Percentiles rank a stretch among this genome's conserved stretches.
These are phyloP conservation scores for Quillaja saponaria DNA, from an alignment of 306 rosid genomes.

Conservation along the genomic window DNA sequence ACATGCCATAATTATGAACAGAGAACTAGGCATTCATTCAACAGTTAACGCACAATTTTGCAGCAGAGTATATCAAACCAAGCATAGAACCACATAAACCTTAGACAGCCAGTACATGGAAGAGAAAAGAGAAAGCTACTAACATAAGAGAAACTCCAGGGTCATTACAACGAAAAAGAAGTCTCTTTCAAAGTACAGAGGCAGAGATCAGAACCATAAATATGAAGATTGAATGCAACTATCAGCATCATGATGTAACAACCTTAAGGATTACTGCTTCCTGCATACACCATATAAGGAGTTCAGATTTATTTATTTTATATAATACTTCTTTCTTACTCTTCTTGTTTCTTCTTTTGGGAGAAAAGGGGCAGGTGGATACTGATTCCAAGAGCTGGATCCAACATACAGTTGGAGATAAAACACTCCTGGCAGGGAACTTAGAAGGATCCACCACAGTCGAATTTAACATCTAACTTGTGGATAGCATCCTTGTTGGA, in stretches of 20 bases:
- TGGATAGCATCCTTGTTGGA: conserved; percentile 43
- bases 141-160: conserved; percentile 1
- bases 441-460: conserved; percentile 42
- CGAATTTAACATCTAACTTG: conserved; percentile 47
- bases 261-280: conserved; percentile 8
- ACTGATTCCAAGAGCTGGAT: conserved; percentile 20
- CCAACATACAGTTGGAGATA: conserved; percentile 17
- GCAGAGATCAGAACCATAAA: conserved; percentile 26
- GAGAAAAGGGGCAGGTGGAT: conserved; percentile 7
- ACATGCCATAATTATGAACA: too few relatives aligned
- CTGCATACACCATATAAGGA: conserved; percentile 29
- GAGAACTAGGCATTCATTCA: not conserved
- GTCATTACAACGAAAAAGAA: conserved; percentile 21
- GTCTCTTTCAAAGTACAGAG: conserved; percentile 35
- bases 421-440: conserved; percentile 26
- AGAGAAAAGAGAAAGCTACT: conserved; percentile 21
- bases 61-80: not conserved
- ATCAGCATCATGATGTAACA: too few relatives aligned
- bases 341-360: conserved; percentile 1
- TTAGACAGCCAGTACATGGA: conserved; percentile 25
- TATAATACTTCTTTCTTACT: too few relatives aligned
- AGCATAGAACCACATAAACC: conserved; percentile 22
- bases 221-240: conserved; percentile 27
- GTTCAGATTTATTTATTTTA: conserved; percentile 21
- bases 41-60: not conserved